Conservation (phyloP, 2,329 filamentous ascomycete genomes). For the Trichoderma gracile region DNA sequence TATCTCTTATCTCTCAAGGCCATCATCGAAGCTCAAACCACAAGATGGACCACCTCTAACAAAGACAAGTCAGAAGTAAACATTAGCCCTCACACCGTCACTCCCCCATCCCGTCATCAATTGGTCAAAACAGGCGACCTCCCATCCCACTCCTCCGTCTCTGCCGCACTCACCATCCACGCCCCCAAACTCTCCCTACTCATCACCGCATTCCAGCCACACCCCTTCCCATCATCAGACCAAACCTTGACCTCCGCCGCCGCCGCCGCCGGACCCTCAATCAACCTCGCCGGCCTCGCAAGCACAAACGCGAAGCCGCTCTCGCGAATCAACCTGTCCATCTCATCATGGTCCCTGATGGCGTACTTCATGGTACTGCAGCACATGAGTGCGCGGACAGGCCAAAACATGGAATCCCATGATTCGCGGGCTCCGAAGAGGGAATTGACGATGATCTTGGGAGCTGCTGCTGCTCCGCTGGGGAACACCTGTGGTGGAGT, state of each 20-base stretch:
- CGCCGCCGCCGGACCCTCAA: constrained; percentile 40
- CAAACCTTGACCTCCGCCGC: constrained; percentile 41
- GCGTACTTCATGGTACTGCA: constrained; percentile 48
- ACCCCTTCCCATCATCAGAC: constrained; percentile 45
- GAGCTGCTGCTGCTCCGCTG: neutral
- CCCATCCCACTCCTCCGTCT: constrained; percentile 45
- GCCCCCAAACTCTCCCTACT: constrained; percentile 45
- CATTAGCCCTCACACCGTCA: neutral
- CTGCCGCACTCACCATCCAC: constrained; percentile 48
- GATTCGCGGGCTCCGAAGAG: constrained; percentile 52
- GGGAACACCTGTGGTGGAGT: constrained; percentile 28
- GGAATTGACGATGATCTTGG: constrained; percentile 52
- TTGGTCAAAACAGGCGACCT: constrained; percentile 51
- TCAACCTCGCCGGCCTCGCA: constrained; percentile 47
- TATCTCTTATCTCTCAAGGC: too few relatives aligned
- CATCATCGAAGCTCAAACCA: too few relatives aligned
- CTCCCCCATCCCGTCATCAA: constrained; percentile 27
- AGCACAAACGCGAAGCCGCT: constrained; percentile 41
- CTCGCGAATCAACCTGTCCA: constrained; percentile 45
- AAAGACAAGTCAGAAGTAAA: too few relatives aligned
- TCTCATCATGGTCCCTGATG: constrained; percentile 49
- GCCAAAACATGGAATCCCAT: constrained; percentile 43
- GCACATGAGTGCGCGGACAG: constrained; percentile 48
- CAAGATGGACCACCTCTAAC: too few relatives aligned
- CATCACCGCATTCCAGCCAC: constrained; percentile 43